These are phyloP conservation scores for Entophlyctis luteolus DNA, from an alignment of 192 early-diverging fungal species.

Conservation along the genomic window DNA sequence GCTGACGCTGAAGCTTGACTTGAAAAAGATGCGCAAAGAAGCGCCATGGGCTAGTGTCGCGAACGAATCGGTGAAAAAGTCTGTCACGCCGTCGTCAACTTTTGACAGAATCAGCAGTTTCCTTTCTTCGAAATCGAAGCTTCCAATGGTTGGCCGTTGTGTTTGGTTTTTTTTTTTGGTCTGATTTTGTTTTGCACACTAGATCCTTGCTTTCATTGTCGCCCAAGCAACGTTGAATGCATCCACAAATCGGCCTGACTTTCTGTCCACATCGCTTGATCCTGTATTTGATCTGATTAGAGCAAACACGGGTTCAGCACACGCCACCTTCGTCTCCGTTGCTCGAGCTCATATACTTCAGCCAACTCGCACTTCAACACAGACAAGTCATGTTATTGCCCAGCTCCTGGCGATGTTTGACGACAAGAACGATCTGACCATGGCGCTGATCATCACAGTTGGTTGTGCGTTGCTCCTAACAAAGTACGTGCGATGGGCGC, in stretches of 20 bases:
- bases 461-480: not conserved
- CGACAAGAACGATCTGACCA: constrained; percentile 10
- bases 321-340: constrained; percentile 3
- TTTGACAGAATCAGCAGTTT: constrained; percentile 13
- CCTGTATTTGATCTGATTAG: constrained; percentile 14
- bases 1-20: constrained; percentile 82
- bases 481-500: constrained; percentile 8
- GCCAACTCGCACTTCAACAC: not conserved
- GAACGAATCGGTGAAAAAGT: not conserved
- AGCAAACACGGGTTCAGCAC: not conserved
- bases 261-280: not conserved
- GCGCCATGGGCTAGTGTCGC: not conserved
- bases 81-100: not conserved
- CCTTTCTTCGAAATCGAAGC: constrained; percentile 5
- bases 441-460: constrained; percentile 12
- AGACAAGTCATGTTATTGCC: constrained; percentile 7
- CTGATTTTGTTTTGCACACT: not conserved
- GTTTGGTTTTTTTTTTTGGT: not conserved
- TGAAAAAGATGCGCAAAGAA: constrained; percentile 17
- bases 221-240: constrained; percentile 4
- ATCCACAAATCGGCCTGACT: not conserved
- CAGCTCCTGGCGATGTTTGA: constrained; percentile 10
- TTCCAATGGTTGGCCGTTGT: constrained; percentile 5
- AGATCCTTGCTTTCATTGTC: constrained; percentile 14
- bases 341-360: not conserved